These are phyloP conservation scores for Kuraishia hungarica DNA, from an alignment of 805 yeast genomes.

Conservation along the genomic window DNA sequence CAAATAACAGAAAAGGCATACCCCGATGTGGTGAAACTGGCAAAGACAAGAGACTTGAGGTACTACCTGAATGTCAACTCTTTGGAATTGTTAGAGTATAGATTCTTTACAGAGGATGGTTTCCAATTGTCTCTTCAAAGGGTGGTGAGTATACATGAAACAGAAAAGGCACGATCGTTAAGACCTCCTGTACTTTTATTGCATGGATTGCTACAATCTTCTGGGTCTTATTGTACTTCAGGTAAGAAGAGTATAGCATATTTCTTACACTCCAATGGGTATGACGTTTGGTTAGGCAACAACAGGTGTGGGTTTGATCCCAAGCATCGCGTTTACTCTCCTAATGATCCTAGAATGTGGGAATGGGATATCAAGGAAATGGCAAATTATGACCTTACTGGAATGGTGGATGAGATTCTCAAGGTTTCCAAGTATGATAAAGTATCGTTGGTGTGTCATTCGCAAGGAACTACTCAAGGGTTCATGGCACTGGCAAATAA, in stretches of 20 bases:
- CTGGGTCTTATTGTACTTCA: conserved; percentile 78
- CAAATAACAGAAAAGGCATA: conserved; percentile 12
- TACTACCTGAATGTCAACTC: conserved; percentile 63
- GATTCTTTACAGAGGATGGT: conserved; percentile 72
- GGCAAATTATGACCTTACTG: conserved; percentile 71
- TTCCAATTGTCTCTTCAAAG: conserved; percentile 61
- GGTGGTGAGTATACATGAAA: conserved; percentile 39
- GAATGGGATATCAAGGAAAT: conserved; percentile 87
- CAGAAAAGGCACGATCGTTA: conserved; percentile 15
- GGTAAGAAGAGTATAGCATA: conserved; percentile 75
- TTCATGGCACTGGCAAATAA: conserved; percentile 57
- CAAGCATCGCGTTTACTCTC: conserved; percentile 41
- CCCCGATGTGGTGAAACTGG: conserved; percentile 25
- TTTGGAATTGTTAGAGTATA: conserved; percentile 48
- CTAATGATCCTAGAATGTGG: conserved; percentile 60
- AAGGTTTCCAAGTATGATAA: conserved; percentile 28
- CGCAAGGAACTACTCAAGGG: conserved; percentile 90
- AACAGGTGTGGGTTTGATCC: conserved; percentile 84
- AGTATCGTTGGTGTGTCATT: conserved; percentile 68
- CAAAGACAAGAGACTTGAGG: conserved; percentile 31
- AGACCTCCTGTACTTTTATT: conserved; percentile 59
- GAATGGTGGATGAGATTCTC: conserved; percentile 57
- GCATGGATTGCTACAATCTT: conserved; percentile 84
- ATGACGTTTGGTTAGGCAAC: conserved; percentile 88
- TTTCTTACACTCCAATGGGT: conserved; percentile 44